These are phyloP conservation scores for Aureobasidium sp. DNA, from an alignment of 2,329 filamentous ascomycete genomes.

Conservation along the genomic window DNA sequence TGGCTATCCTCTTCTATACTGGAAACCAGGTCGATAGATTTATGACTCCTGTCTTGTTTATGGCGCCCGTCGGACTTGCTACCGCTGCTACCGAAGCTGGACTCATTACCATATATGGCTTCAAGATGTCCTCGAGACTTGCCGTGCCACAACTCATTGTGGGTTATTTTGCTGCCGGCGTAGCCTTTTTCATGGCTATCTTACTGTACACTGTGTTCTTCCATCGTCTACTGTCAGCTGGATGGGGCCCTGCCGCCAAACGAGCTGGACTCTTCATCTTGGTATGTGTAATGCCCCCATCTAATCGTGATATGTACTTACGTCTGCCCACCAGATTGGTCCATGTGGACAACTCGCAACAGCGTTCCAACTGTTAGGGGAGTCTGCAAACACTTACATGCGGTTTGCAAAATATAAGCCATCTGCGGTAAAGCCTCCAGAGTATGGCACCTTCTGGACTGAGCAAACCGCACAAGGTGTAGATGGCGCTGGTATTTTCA, in stretches of 20 bases:
- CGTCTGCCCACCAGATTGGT: background rate
- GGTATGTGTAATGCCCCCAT: background rate
- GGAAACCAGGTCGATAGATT: slow-evolving; percentile 1
- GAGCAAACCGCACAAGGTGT: slow-evolving; percentile 10
- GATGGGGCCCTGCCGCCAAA: slow-evolving; percentile 9
- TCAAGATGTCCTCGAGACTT: slow-evolving; percentile 12
- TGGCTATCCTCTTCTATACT: slow-evolving; percentile 15
- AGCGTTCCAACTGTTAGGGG: slow-evolving; percentile 16
- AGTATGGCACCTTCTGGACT: slow-evolving; percentile 16
- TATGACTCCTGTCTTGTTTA: slow-evolving; percentile 17
- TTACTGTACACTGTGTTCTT: slow-evolving; percentile 17
- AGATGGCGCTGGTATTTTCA: slow-evolving; percentile 13
- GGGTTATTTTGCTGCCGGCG: slow-evolving; percentile 15
- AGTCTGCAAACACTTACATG: slow-evolving; percentile 8
- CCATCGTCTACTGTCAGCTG: slow-evolving; percentile 14
- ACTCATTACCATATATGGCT: slow-evolving; percentile 9
- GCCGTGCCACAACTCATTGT: slow-evolving; percentile 17
- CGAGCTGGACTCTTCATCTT: slow-evolving; percentile 14
- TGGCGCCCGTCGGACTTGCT: slow-evolving; percentile 16
- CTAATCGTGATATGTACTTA: background rate
- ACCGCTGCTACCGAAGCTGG: slow-evolving; percentile 16
- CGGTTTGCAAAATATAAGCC: slow-evolving; percentile 17
- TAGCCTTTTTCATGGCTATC: slow-evolving; percentile 17
- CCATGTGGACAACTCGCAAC: slow-evolving; percentile 16
- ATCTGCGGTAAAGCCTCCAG: slow-evolving; percentile 6